Percentiles rank a stretch among this genome's conserved stretches.
phyloP scores from a whole-genome alignment of 129 eudicot genomes.

The Pittosporum tobira region DNA sequence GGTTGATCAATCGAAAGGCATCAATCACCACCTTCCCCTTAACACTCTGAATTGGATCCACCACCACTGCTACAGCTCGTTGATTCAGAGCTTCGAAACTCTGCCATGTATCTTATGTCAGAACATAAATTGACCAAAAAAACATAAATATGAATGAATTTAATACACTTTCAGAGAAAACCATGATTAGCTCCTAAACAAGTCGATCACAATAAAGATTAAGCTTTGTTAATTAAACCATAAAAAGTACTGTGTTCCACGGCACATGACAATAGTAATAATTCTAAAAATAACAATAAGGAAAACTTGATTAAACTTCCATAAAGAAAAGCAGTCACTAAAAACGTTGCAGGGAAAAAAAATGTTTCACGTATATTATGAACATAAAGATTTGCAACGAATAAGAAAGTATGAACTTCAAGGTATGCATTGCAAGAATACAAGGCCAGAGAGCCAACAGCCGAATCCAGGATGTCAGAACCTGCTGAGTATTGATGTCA shows the following conservation, averaged over 20 bases:
- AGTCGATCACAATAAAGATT: too few species aligned
- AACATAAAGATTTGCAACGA: background rate
- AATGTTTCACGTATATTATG: too few species aligned
- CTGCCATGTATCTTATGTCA: slow-evolving; percentile 26
- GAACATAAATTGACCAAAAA: background rate
- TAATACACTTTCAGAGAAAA: background rate
- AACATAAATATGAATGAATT: background rate
- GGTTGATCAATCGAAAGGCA: slow-evolving; percentile 87
- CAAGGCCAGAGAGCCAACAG: slow-evolving; percentile 97
- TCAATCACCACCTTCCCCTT: slow-evolving; percentile 96
- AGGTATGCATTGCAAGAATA: too few species aligned
- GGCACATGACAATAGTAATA: too few species aligned
- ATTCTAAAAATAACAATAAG: too few species aligned
- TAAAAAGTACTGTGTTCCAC: too few species aligned
- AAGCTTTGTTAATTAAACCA: too few species aligned
- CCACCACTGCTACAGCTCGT: slow-evolving; percentile 93
- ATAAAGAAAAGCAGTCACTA: too few species aligned
- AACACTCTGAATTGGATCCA: slow-evolving; percentile 94
- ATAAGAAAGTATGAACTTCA: background rate
- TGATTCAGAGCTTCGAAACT: slow-evolving; percentile 96
- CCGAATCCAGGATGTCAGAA: slow-evolving; percentile 54
- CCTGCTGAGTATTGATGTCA: slow-evolving; percentile 97
- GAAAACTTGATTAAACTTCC: too few species aligned
- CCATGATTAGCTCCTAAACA: background rate
- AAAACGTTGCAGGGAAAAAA: too few species aligned